Evolutionary conservation across 805 yeast species (phyloP), one percentile per base, ranked within the genome.

Genomic region (Naumovozyma baii): DNA sequence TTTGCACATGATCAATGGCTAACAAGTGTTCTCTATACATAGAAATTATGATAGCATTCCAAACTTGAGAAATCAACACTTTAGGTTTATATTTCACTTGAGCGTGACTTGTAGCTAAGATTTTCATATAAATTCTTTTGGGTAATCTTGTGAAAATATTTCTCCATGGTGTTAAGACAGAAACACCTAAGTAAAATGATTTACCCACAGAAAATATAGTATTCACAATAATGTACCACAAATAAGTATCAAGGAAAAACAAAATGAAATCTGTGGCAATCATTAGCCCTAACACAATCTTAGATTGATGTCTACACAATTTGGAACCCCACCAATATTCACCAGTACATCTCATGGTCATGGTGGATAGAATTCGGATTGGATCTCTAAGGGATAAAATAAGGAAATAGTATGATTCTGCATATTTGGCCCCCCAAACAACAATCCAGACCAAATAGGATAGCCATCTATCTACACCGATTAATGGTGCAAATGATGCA

Each of bases 81-180:
- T 92, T 92, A 51, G 97, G 97, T 69, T 92, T 90, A 71, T 92
- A 92, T 71, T 90, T 90, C 61, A 90, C 84, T 70, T 90, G 97
- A 97, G 92, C 90, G 63, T 92, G 97, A 49, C 95, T 83, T 31
- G 98, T 92, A 32, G 97, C 96, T 67, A 92, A 76, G 49, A 92
- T 79, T 76, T 92, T 92, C 42, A 95, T 83, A 73, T 90, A 92
- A 54, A 92, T 86, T 78, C 98, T 86, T 79, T 92, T 92, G 62
- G 98, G 98, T 62, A 92, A 72, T 67, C 98, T 81, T 41, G 96
- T 81, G 73, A 90, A 92, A 54, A 92, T 87, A 65, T 92, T 92
- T 77, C 97, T 84, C 98, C 98, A 92, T 44, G 98, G 98, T 31
- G 98, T 90, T 73, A 88, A 77, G 50, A 92, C 90, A 35, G 98